phyloP scores from a whole-genome alignment of 2,329 filamentous ascomycete species.

The Xylariales sp. region DNA sequence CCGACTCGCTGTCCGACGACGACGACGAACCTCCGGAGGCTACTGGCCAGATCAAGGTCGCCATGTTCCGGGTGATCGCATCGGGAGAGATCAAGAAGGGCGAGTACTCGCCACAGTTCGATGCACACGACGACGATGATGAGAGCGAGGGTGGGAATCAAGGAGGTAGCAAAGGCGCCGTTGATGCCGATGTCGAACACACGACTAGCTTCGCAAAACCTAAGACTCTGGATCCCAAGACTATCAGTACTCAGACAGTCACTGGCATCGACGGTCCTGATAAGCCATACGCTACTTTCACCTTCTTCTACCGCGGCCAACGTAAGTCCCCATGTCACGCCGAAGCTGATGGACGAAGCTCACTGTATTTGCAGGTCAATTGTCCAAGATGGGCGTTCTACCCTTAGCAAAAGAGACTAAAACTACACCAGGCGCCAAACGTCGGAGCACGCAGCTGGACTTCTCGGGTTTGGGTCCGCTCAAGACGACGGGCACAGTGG shows the following conservation, averaged over 20 bases:
- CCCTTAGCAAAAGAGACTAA: slow-evolving; percentile 61
- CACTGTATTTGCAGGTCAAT: slow-evolving; percentile 60
- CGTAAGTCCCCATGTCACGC: slow-evolving; percentile 53
- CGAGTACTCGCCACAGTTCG: slow-evolving; percentile 96
- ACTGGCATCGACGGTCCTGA: slow-evolving; percentile 95
- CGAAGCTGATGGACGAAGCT: slow-evolving; percentile 14
- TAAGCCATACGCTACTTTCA: slow-evolving; percentile 94
- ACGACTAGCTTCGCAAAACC: slow-evolving; percentile 97
- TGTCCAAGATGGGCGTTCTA: slow-evolving; percentile 93
- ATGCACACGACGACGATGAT: slow-evolving; percentile 93
- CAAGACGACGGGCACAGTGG: slow-evolving; percentile 81
- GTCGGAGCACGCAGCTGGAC: slow-evolving; percentile 78
- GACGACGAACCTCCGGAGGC: slow-evolving; percentile 89
- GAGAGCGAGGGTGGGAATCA: slow-evolving; percentile 42
- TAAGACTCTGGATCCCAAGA: slow-evolving; percentile 91
- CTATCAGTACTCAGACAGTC: slow-evolving; percentile 98
- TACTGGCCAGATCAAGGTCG: slow-evolving; percentile 95
- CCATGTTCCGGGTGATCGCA: slow-evolving; percentile 89
- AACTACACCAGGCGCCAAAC: slow-evolving; percentile 59
- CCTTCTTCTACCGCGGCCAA: slow-evolving; percentile 94
- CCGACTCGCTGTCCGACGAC: slow-evolving; percentile 64
- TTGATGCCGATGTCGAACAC: slow-evolving; percentile 85
- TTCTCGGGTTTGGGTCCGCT: slow-evolving; percentile 81
- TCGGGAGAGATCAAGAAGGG: slow-evolving; percentile 97
- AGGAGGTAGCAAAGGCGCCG: slow-evolving; percentile 50